Base-by-base conservation (phyloP, 768 basidiomycete species). In the Lentinula edodes region DNA sequence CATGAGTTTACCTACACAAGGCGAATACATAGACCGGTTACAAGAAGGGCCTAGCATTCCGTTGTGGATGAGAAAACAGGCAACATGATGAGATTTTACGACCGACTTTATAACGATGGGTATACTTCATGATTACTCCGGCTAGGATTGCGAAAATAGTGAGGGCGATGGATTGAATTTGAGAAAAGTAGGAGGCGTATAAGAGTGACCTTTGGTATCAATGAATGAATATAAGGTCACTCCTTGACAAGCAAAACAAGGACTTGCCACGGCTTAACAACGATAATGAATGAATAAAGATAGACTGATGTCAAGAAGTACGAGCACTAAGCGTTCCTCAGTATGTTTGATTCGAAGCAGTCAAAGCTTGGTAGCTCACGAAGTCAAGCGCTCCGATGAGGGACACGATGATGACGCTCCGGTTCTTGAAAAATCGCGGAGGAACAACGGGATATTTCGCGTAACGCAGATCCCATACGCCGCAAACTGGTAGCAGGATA, bases 281-380 rank as follows among this genome's bases (percentile, higher is more conserved):
- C 74, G 9, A 82, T 61, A 43, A 88, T 79, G 70, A 85, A 90
- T 1, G 86, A 87, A 75, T 84, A 91, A 16, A 90, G 81, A 68
- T 91, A 91, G 9, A 87, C 85, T 71, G 75, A 87, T 0, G 88
- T 86, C 51, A 92, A 78, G 75, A 83, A 87, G 74, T 83, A 87
- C 2, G 85, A 84, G 66, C 83, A 66, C 85, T 87, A 58, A 6
- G 6, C 6, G 6, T 12, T 51, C 23, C 7, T 16, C 50, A 23
- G 10, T 41, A 16, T 0, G 10, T 41, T 41, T 60, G 42, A 58
- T 46, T 46, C 15, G 41, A 9, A 9, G 13, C 2, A 51, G 50
- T 32, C 32, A 28, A 28, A 28, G 20, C 35, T 62, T 28, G 38
- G 12, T 6, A 68, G 76, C 63, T 64, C 43, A 86, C 83, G 62